These are phyloP conservation scores for Lipomyces starkeyi DNA, from an alignment of 805 yeast species.

Conservation along the genomic window DNA sequence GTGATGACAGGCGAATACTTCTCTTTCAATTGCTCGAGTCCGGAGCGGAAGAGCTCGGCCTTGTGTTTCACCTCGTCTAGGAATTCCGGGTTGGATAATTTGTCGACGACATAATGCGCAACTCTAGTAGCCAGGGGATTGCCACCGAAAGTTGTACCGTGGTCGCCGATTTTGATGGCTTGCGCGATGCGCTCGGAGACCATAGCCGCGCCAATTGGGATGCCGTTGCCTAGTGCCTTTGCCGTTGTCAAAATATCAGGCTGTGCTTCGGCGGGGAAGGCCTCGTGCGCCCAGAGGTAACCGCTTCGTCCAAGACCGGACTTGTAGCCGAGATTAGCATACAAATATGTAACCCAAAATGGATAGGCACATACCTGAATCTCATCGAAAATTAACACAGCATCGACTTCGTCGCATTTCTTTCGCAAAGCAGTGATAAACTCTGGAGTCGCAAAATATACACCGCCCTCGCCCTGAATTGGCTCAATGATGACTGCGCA, in stretches of 20 bases:
- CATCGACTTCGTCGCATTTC: conserved; percentile 71
- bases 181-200: conserved; percentile 78
- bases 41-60: conserved; percentile 59
- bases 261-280: conserved; percentile 76
- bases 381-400: conserved; percentile 87
- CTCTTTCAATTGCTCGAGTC: conserved; percentile 50
- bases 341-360: no score
- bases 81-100: conserved; percentile 66
- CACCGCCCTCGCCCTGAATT: conserved; percentile 98
- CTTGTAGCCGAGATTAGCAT: neutral
- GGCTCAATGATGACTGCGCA: conserved; percentile 97
- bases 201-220: conserved; percentile 94
- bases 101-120: conserved; percentile 74
- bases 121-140: conserved; percentile 90
- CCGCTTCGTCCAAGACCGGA: conserved; percentile 97
- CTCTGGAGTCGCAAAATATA: conserved; percentile 66
- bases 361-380: conserved; percentile 58
- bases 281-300: conserved; percentile 87
- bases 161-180: conserved; percentile 85
- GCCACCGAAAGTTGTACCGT: conserved; percentile 98
- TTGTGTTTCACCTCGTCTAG: conserved; percentile 64
- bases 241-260: conserved; percentile 96
- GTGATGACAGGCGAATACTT: conserved; percentile 66
- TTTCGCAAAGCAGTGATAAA: conserved; percentile 70
- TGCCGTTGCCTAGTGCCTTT: conserved; percentile 95